Conservation (phyloP, 441 rosid species). For the Pelargonium cotyledonis region DNA sequence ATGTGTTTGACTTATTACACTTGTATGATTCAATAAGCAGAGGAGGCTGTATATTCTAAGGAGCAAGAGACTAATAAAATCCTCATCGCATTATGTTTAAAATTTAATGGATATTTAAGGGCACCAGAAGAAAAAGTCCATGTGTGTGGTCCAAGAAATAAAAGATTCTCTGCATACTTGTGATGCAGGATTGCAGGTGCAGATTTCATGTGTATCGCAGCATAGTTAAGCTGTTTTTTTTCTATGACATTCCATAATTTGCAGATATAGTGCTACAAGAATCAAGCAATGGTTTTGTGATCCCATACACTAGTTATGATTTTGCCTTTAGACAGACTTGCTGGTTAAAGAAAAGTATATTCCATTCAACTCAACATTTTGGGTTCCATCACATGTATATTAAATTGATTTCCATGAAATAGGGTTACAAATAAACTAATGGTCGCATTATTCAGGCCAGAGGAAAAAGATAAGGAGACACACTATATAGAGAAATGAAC, state of each 20-base stretch:
- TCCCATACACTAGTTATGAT: not conserved
- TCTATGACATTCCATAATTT: too few relatives aligned
- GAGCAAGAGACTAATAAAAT: slow-evolving; percentile 3
- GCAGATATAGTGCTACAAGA: not conserved
- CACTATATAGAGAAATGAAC: too few relatives aligned
- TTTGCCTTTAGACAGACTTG: not conserved
- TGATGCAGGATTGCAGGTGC: not conserved
- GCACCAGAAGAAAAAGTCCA: not conserved
- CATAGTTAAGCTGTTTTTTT: not conserved
- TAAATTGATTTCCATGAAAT: too few relatives aligned
- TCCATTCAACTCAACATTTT: not conserved
- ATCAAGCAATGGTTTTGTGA: not conserved
- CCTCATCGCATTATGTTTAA: too few relatives aligned
- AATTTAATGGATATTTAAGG: too few relatives aligned
- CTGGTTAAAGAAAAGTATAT: not conserved
- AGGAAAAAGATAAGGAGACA: too few relatives aligned
- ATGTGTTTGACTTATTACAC: not conserved
- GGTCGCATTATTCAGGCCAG: too few relatives aligned
- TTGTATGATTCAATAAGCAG: not conserved
- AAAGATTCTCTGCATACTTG: not conserved
- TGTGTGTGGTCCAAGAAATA: not conserved
- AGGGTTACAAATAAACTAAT: too few relatives aligned
- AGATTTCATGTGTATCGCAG: not conserved
- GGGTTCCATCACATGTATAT: not conserved
- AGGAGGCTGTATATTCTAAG: not conserved